phyloP scores from a whole-genome alignment of 129 eudicot species.

The sunflower (Helianthus annuus) region HanXRQr2.0-SUNRISE NC_035445.2:41627897-41628396 shows the following conservation, averaged over 20 bases:
- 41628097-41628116: constrained; percentile 2
- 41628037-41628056: too few relatives aligned
- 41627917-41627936: neutral
- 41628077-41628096: too few relatives aligned
- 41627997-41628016: too few relatives aligned
- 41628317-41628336: constrained; percentile 7
- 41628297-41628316: constrained; percentile 18
- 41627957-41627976: neutral
- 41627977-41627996: neutral
- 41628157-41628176: neutral
- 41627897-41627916: too few relatives aligned
- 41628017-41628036: neutral
- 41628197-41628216: neutral
- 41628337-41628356: neutral
- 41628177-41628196: neutral
- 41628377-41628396: constrained; percentile 24
- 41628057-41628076: too few relatives aligned
- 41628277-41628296: constrained; percentile 75
- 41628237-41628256: constrained; percentile 9
- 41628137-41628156: neutral
- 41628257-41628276: constrained; percentile 92
- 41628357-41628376: neutral
- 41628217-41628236: constrained; percentile 2
- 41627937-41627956: neutral
- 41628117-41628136: neutral